Evolutionary conservation across 441 rosid species (phyloP), one percentile per base, ranked within the genome.

Genomic region (Gossypium lobatum): DNA sequence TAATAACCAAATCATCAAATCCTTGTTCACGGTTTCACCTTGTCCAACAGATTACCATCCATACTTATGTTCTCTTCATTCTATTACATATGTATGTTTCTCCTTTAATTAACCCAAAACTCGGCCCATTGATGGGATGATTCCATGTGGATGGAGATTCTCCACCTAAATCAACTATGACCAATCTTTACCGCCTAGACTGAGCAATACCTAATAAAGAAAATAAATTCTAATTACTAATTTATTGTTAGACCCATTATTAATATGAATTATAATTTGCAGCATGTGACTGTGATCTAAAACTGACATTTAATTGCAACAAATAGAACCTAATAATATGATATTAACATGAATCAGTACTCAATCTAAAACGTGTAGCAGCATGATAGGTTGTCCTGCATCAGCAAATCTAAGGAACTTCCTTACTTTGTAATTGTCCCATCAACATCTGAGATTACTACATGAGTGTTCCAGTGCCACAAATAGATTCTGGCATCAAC

Each of bases 401-500:
- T 6, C 61, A 48, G 46, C 54, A 66, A 68, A 79, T 48, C 13
- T 20, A 16, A 66, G 39, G 75, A 58, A 75, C n/a, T 64, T 6
- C 53, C 87, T 80, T 83, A 89, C 99, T 83, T 95, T 72, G 98
- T 95, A 70, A 95, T 95, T 53, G 98, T 95, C 77, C 99, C 99
- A 80, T 95, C 99, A 70, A 95, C 99, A 86, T 96, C 98, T 20
- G 98, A 92, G 79, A 95, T 84, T 70, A 95, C 97, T 71, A 95
- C 84, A 31, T 87, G 90, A 64, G 93, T 75, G 82, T 89, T 85
- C 98, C 98, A 96, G 80, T 92, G 93, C 99, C 98, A 96, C 76
- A 90, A 81, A 87, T 83, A 96, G 67, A 96, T 93, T 74, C 94
- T 87, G 7, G 98, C 98, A 61, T 96, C 97, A 74, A 96, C 97